Base-by-base conservation (phyloP, 2,329 filamentous ascomycete genomes). In the Sclerotinia subarctica region DNA sequence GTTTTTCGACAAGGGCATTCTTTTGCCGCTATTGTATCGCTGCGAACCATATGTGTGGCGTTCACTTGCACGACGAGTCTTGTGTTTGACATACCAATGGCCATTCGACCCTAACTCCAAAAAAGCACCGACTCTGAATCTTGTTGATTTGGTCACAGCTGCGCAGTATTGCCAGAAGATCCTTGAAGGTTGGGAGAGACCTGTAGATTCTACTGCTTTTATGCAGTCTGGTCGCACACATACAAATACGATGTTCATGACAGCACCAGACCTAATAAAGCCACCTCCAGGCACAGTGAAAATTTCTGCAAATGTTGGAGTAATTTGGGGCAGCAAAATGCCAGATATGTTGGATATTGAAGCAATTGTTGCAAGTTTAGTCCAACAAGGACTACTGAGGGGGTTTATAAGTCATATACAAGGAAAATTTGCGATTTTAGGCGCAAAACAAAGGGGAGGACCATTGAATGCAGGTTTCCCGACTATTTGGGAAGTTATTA, bases 41-140 rank as follows among this genome's bases (percentile, higher is more conserved):
- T 89, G 94, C 68, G 90, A 95, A 67, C 87, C 92, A 1, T 82
- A 96, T 2, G 86, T 96, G 17, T 97, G 93, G 93, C 88, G 94
- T 19, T 91, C 90, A 1, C 84, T 98, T 8, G 86, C 90, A 24
- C 87, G 93, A 42, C 90, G 88, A 72, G 87, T 89, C 0, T 97
- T 96, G 77, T 80, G 94, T 13, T 82, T 95, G 17, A 91, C 87
- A 21, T 95, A 94, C 71, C 85, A 88, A n/a, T 86, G 88, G 52
- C 90, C 90, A 1, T 82, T 81, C 67, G 84, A 82, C 73, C 83
- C 79, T 69, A 81, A 81, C 47, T 83, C 82, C 3, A 87, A 84
- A 73, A 86, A 85, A 73, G 89, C 93, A 3, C 90, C 93, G 0
- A 92, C 91, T 0, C 82, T 97, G 7, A 88, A 93, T 74, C 82